Percentiles rank a stretch among this genome's conserved stretches.
phyloP scores from a whole-genome alignment of 208 protist genomes.

The Trypanosoma congolense region DNA sequence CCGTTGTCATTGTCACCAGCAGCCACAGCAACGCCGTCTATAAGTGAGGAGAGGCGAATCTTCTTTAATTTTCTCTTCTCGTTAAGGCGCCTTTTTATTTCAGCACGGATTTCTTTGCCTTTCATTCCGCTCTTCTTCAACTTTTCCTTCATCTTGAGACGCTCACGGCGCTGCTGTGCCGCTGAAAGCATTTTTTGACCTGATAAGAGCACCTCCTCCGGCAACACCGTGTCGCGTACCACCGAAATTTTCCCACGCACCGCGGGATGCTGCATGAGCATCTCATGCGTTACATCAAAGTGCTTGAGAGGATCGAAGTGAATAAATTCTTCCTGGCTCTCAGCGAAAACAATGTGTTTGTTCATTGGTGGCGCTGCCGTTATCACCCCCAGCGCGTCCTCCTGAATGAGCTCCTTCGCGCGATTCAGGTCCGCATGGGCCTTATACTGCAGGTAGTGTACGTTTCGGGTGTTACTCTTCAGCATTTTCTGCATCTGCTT shows the following conservation, averaged over 20 bases:
- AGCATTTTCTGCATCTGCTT: constrained; percentile 61
- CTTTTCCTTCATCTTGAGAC: constrained; percentile 63
- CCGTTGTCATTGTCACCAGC: constrained; percentile 12
- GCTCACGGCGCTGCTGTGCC: constrained; percentile 65
- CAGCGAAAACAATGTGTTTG: constrained; percentile 83
- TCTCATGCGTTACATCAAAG: constrained; percentile 81
- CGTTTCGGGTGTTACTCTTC: constrained; percentile 61
- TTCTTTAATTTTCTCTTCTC: constrained; percentile 63
- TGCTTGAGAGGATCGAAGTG: constrained; percentile 66
- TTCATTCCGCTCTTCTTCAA: constrained; percentile 31
- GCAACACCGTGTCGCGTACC: constrained; percentile 74
- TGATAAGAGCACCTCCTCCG: constrained; percentile 74
- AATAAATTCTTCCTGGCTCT: constrained; percentile 74
- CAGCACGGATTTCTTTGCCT: constrained; percentile 28
- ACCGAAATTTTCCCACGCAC: constrained; percentile 64
- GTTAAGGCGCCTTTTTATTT: constrained; percentile 35
- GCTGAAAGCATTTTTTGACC: constrained; percentile 58
- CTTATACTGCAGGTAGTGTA: constrained; percentile 86
- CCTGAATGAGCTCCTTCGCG: constrained; percentile 68
- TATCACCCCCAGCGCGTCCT: constrained; percentile 64
- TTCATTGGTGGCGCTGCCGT: constrained; percentile 60
- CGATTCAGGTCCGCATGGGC: constrained; percentile 53
- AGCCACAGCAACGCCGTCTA: constrained; percentile 19
- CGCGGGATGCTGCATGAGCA: constrained; percentile 81
- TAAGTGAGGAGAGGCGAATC: constrained; percentile 51